Evolutionary conservation across 2,329 filamentous ascomycete genomes (phyloP).

Genomic region (Periconia sp.): DNA sequence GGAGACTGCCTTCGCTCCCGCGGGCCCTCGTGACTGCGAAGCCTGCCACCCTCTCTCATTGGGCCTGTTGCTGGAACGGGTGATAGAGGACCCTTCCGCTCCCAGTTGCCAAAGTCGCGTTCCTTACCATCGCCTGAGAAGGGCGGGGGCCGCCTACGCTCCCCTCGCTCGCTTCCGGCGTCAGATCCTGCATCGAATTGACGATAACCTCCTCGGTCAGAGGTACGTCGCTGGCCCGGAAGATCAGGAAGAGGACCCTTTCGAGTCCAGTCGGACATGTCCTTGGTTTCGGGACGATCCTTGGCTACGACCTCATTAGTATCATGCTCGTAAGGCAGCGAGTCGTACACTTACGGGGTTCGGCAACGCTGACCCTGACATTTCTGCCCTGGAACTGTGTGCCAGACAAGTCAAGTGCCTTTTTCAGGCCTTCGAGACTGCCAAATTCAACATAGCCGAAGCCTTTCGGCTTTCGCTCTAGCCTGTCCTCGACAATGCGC

Average conservation of each 20-base stretch:
- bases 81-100: constrained; percentile 89
- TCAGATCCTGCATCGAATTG: constrained; percentile 61
- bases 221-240: constrained; percentile 62
- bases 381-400: constrained; percentile 84
- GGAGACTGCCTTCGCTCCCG: constrained; percentile 63
- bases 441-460: constrained; percentile 98
- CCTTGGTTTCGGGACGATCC: constrained; percentile 80
- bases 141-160: constrained; percentile 68
- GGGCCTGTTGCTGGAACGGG: constrained; percentile 60
- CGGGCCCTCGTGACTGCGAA: constrained; percentile 58
- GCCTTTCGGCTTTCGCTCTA: constrained; percentile 92
- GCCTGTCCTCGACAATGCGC: constrained; percentile 94
- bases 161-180: constrained; percentile 67
- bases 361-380: constrained; percentile 93
- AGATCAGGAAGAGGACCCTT: constrained; percentile 86
- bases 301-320: constrained; percentile 68
- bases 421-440: constrained; percentile 85
- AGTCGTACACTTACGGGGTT: constrained; percentile 78
- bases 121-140: constrained; percentile 74
- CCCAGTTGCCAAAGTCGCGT: constrained; percentile 89
- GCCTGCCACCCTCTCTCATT: constrained; percentile 63
- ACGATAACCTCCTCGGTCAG: constrained; percentile 54
- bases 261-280: constrained; percentile 89
- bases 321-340: neutral
- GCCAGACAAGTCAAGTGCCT: constrained; percentile 84